Evolutionary conservation across 1,139 yeast genomes (phyloP), one percentile per base, ranked within the genome.

Genomic region (Hemisphaericaspora xylanilytica): DNA sequence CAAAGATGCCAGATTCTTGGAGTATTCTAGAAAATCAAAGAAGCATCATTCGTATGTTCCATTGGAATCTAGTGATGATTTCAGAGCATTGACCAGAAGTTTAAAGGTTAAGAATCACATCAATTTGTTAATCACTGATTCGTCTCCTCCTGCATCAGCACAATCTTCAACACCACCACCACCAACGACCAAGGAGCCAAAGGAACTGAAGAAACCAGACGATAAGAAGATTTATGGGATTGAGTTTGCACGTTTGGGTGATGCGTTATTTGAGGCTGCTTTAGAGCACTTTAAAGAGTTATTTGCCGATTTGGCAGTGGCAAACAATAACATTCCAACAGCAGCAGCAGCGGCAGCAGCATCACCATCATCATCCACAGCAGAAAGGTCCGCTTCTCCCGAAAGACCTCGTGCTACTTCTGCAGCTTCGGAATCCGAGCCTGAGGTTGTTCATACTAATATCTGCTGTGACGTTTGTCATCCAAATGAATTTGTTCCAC

Each of bases 11-110:
- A 33, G 39, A 8, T 46, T 55, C 26, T 37, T 52, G 31, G 20
- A 28, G 5, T 45, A 32, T 28, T 38, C 45, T 16, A 58, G 80
- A 45, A 71, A 67, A 46, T 70, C 76, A 7, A 74, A 73, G 56
- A 70, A 70, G 47, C 59, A 60, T 36, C 66, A 65, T 44, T 53
- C 58, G 14, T 77, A 61, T 47, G 71, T 75, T 4, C 47, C 59
- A 8, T 61, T 78, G 50, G 67, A 64, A 28, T 38, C 62, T 4
- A 50, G 42, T 2, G 60, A 61, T 10, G 81, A 77, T 46, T 78
- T 72, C 52, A 67, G 60, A 46, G 61, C 73, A 12, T 58, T 78
- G 43, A 52, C 56, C 25, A 64, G 82, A 44, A 73, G 80, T 37
- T 61, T 71, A 47, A 59, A 63, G 42, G 76, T 70, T n/a, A 71